These are phyloP conservation scores for Plasmopara viticola DNA, from an alignment of 352 stramenopile species.

Conservation along the genomic window DNA sequence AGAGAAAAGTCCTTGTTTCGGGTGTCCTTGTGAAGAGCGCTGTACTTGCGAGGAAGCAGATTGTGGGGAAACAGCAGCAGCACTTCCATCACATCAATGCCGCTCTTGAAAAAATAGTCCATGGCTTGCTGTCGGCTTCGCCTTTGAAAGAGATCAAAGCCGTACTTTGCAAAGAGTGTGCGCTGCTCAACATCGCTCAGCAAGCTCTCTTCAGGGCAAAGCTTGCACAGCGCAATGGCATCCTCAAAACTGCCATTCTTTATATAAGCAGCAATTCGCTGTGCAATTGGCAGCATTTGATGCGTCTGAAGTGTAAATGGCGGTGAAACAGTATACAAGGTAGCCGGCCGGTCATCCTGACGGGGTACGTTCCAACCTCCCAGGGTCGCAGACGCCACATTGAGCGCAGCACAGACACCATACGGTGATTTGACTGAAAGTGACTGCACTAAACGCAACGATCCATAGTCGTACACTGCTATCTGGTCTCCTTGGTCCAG, in stretches of 20 bases:
- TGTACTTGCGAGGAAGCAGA: conserved; percentile 49
- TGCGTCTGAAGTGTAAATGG: conserved; percentile 45
- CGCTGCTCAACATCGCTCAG: conserved; percentile 48
- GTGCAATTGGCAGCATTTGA: conserved; percentile 45
- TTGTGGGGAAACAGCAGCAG: conserved; percentile 64
- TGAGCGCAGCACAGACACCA: conserved; percentile 21
- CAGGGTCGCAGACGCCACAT: conserved; percentile 18
- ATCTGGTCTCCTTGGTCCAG: conserved; percentile 51
- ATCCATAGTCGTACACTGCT: conserved; percentile 56
- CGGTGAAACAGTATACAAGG: conserved; percentile 35
- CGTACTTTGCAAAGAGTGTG: conserved; percentile 53
- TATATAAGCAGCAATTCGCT: conserved; percentile 44
- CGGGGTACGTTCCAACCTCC: conserved; percentile 4
- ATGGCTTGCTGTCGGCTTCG: conserved; percentile 36
- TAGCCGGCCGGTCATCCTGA: conserved; percentile 22
- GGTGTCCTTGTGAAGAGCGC: conserved; percentile 25
- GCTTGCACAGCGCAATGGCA: conserved; percentile 52
- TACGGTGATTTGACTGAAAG: conserved; percentile 52
- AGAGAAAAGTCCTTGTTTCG: conserved; percentile 20
- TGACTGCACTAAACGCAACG: conserved; percentile 46
- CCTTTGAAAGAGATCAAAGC: conserved; percentile 44
- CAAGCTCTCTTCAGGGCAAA: conserved; percentile 61
- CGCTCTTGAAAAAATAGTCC: conserved; percentile 48
- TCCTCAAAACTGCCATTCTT: conserved; percentile 36
- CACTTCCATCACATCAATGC: conserved; percentile 51